These are phyloP conservation scores for Parmales sp. DNA, from an alignment of 108 stramenopile genomes.

Conservation along the genomic window DNA sequence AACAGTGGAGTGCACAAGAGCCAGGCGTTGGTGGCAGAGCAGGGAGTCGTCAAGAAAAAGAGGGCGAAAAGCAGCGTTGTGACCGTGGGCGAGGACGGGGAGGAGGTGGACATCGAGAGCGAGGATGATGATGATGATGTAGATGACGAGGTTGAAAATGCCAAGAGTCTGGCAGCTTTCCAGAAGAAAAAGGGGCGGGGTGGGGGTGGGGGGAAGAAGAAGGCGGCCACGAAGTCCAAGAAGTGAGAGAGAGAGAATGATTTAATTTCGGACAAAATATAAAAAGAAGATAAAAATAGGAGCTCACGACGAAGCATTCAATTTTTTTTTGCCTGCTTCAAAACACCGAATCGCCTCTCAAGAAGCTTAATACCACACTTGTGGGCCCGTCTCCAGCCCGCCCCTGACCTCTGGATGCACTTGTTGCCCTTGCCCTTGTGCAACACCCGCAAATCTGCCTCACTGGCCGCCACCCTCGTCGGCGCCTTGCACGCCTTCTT, in stretches of 20 bases:
- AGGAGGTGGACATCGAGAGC: constrained; percentile 20
- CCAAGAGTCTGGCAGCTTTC: constrained; percentile 28
- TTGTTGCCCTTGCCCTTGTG: no score
- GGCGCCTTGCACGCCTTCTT: no score
- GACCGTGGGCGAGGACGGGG: background rate
- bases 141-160: constrained; percentile 36
- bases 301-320: no score
- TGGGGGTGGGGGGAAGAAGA: constrained; percentile 19
- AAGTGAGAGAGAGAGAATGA: background rate
- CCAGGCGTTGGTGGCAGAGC: constrained; percentile 69
- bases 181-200: constrained; percentile 10
- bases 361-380: no score
- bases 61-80: constrained; percentile 14
- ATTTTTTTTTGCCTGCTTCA: no score
- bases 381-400: no score
- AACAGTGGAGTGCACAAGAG: constrained; percentile 60
- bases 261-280: constrained; percentile 2
- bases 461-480: no score
- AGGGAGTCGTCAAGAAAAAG: constrained; percentile 30
- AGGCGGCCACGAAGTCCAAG: constrained; percentile 17
- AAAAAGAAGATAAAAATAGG: background rate
- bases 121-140: constrained; percentile 31
- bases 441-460: no score
- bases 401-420: no score
- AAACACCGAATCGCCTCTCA: no score